These are phyloP conservation scores for Irpex rosettiformis DNA, from an alignment of 1,284 basidiomycete genomes.

Conservation along the genomic window DNA sequence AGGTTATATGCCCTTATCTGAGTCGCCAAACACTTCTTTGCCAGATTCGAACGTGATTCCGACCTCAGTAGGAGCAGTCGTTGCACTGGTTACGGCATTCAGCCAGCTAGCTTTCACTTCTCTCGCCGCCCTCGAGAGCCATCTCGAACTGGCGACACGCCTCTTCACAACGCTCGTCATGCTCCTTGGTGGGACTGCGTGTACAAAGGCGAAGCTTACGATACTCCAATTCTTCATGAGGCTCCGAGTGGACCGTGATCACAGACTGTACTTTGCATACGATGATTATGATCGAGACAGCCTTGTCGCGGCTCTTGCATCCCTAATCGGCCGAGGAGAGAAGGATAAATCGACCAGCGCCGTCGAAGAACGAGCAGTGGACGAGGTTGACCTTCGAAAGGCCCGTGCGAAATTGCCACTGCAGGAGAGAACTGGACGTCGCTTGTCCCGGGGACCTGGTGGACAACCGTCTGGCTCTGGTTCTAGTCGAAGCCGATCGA, in stretches of 20 bases:
- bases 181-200: conserved; percentile 43
- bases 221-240: conserved; percentile 89
- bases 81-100: conserved; percentile 65
- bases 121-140: conserved; percentile 41
- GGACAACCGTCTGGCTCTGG: conserved; percentile 42
- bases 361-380: conserved; percentile 23
- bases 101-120: conserved; percentile 69
- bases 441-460: conserved; percentile 56
- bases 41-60: conserved; percentile 31
- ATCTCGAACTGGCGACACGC: conserved; percentile 45
- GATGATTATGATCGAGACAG: conserved; percentile 51
- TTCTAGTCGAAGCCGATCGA: conserved; percentile 71
- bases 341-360: conserved; percentile 20
- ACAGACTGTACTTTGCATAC: conserved; percentile 74
- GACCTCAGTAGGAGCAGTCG: conserved; percentile 55
- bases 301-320: conserved; percentile 47
- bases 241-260: conserved; percentile 88
- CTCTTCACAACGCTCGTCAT: conserved; percentile 50
- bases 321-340: conserved; percentile 48
- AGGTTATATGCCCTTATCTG: conserved; percentile 26
- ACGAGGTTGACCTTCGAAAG: conserved; percentile 41
- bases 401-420: conserved; percentile 44
- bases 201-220: conserved; percentile 64
- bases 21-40: conserved; percentile 20
- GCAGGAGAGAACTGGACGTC: conserved; percentile 51